A percentile compares a stretch with the other conserved stretches of the same genome.
Conservation (phyloP, 768 basidiomycete genomes). For the Kwoniella dejecticola region DNA sequence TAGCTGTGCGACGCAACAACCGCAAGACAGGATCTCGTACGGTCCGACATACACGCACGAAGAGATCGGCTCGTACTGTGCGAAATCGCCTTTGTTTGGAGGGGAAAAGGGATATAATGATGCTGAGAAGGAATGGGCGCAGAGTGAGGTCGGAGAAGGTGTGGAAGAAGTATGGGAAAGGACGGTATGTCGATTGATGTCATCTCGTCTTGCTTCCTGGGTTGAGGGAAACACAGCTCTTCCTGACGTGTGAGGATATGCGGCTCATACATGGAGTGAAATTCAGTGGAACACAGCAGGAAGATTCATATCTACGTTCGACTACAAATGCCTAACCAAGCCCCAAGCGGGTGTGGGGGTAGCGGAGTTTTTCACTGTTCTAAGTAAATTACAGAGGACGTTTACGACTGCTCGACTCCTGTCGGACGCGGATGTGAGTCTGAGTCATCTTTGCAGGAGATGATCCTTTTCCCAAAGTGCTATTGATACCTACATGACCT, state of each 20-base stretch:
- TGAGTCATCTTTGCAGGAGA: too few species aligned
- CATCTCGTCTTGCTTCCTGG: too few species aligned
- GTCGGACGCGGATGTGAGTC: conserved; percentile 49
- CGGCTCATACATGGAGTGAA: too few species aligned
- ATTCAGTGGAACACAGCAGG: conserved; percentile 49
- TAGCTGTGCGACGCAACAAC: conserved; percentile 31
- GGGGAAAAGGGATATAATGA: conserved; percentile 34
- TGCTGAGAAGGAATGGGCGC: conserved; percentile 53
- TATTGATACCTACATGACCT: too few species aligned
- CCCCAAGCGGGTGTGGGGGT: conserved; percentile 38
- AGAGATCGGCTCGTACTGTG: conserved; percentile 47
- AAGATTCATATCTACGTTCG: conserved; percentile 47
- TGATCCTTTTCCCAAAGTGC: too few species aligned
- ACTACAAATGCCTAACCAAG: conserved; percentile 31
- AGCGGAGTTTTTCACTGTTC: conserved; percentile 42
- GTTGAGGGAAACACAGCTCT: too few species aligned
- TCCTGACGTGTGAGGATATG: too few species aligned
- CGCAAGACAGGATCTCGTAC: conserved; percentile 10
- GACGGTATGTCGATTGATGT: conserved; percentile 38
- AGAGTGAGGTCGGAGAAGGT: conserved; percentile 53
- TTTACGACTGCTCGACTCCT: conserved; percentile 40
- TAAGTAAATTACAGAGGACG: conserved; percentile 41
- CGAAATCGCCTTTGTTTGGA: conserved; percentile 33
- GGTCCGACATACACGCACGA: conserved; percentile 43
- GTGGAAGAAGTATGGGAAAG: conserved; percentile 54